Base-by-base conservation (phyloP, 306 rosid genomes). In the Gleditsia sinensis region DNA sequence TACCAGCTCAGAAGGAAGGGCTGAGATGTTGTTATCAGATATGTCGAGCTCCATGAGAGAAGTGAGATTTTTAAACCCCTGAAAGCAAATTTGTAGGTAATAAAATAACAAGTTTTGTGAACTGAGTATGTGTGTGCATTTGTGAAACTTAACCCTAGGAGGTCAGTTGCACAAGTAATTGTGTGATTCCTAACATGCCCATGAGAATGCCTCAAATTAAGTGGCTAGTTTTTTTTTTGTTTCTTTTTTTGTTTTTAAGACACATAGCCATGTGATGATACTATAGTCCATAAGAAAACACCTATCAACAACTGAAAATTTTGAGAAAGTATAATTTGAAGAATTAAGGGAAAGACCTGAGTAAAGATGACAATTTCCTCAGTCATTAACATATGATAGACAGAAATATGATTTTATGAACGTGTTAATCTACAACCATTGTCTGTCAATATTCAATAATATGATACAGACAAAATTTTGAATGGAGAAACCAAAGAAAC, bases 1-100 rank as follows among this genome's bases (percentile, higher is more conserved):
- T 59, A 94, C 97, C 97, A 91, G 83, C 81, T 87, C 90, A 40
- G 98, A 88, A 10, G 97, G 95, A 81, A 94, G 93, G 62, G 72
- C 59, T 17, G 94, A 88, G 67, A 94, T 88, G 86, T 80, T 84
- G 80, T 94, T 94, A 86, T 94, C 90, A 56, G 97, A 91, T 55
- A 94, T 82, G 78, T 81, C 94, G 62, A 91, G 89, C 86, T 94
- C 96, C 54, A 60, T 39, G 65, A 94, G 98, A 76, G 93, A 84
- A 70, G 86, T 71, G 45, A 83, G 85, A 84, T 80, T 51, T 79
- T 85, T 86, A 69, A 94, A 68, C 45, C 76, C 97, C 98, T 94
- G 93, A 83, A 76, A 75, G 62, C 57, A 75, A 79, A 67, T 37
- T 49, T 34, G 63, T 33, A 49, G 56, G 74, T 63, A 62, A 83